Conservation (phyloP, 2,329 filamentous ascomycete genomes). For the Botrytis hyacinthi region DNA sequence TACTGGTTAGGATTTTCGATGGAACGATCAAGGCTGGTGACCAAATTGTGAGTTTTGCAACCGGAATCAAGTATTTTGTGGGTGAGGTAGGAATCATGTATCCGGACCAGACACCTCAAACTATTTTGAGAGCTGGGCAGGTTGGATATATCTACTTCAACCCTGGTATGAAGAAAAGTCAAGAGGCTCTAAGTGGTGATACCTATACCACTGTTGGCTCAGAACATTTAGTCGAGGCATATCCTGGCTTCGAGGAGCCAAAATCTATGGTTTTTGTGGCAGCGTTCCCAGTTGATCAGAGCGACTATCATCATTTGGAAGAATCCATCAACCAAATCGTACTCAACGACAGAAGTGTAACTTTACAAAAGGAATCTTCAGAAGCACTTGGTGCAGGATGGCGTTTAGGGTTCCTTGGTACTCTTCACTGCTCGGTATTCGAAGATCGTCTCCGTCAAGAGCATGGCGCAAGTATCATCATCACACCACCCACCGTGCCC, state of each 20-base stretch:
- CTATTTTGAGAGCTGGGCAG: slow-evolving; percentile 79
- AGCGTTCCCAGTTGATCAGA: slow-evolving; percentile 89
- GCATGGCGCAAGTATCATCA: slow-evolving; percentile 91
- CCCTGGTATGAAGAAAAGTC: slow-evolving; percentile 94
- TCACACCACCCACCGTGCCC: slow-evolving; percentile 92
- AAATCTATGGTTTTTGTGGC: slow-evolving; percentile 99
- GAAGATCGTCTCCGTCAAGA: slow-evolving; percentile 93
- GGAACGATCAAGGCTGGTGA: slow-evolving; percentile 81
- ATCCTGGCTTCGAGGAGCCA: slow-evolving; percentile 92
- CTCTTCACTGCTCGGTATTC: slow-evolving; percentile 97
- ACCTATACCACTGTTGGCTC: slow-evolving; percentile 83
- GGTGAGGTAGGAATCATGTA: slow-evolving; percentile 98
- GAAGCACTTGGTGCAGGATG: slow-evolving; percentile 92
- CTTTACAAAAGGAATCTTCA: slow-evolving; percentile 88
- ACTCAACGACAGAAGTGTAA: slow-evolving; percentile 93
- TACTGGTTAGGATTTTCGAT: slow-evolving; percentile 89
- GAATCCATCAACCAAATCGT: slow-evolving; percentile 93
- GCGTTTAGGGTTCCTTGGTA: slow-evolving; percentile 93
- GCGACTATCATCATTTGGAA: slow-evolving; percentile 80
- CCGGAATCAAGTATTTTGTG: slow-evolving; percentile 84
- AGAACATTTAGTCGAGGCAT: slow-evolving; percentile 73
- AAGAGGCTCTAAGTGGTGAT: slow-evolving; percentile 94
- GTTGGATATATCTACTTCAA: slow-evolving; percentile 98
- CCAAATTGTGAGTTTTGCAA: slow-evolving; percentile 82
- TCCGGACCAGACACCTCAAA: slow-evolving; percentile 80